Percentiles rank a stretch among this genome's conserved stretches.
Evolutionary conservation across 306 rosid species (phyloP).

Genomic region (Cucumis hystrix): DNA sequence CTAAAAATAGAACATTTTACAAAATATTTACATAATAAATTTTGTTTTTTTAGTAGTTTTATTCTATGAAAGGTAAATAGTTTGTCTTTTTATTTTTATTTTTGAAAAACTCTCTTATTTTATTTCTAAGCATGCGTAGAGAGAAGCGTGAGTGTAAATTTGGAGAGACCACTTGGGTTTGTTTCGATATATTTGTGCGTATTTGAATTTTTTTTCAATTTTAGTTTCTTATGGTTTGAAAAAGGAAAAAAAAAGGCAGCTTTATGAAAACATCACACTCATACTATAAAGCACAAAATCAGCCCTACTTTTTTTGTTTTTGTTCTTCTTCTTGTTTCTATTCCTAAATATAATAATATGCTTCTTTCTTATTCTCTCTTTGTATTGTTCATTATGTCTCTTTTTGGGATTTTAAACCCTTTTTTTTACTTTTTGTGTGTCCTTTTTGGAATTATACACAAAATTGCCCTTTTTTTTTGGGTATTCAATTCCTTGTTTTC

Average conservation of each 20-base stretch:
- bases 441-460: not conserved
- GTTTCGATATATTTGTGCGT: not conserved
- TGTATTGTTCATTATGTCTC: not conserved
- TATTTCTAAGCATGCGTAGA: not conserved
- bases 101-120: too few species aligned
- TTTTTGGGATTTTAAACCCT: not conserved
- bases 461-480: too few species aligned
- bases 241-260: not conserved
- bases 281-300: not conserved
- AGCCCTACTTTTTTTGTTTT: not conserved
- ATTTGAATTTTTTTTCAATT: not conserved
- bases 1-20: too few species aligned
- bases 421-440: not conserved
- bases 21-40: too few species aligned
- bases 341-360: not conserved
- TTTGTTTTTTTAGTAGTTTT: too few species aligned
- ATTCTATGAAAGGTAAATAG: too few species aligned
- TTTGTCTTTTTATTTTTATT: too few species aligned
- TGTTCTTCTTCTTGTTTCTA: not conserved
- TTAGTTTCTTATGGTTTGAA: not conserved
- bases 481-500: too few species aligned
- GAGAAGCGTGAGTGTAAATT: not conserved
- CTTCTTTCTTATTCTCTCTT: not conserved
- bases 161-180: not conserved
- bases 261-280: not conserved